Conservation (phyloP, 73 alveolate genomes). For the Blepharisma japonicum region DNA sequence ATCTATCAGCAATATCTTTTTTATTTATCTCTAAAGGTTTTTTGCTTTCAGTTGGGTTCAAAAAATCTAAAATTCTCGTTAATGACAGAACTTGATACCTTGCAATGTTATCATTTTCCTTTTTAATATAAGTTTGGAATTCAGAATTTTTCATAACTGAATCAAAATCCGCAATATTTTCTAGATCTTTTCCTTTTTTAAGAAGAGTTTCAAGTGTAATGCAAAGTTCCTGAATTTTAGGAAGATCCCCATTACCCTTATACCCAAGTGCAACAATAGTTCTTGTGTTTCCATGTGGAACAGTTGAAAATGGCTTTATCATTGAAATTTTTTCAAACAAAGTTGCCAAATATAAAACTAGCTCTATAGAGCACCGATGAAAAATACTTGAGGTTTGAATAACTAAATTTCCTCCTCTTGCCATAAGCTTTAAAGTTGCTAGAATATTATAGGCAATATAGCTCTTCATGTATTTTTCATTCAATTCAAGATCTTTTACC, state of each 20-base stretch:
- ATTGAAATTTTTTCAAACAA: neutral
- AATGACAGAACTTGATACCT: neutral
- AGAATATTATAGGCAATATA: neutral
- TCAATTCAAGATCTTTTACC: neutral
- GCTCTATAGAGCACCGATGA: neutral
- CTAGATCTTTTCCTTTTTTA: neutral
- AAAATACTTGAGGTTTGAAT: neutral
- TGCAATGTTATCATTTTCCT: neutral
- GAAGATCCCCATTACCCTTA: neutral
- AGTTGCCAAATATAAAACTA: neutral
- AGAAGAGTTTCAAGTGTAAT: neutral
- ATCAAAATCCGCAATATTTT: neutral
- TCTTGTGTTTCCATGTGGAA: neutral
- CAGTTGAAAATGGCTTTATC: neutral
- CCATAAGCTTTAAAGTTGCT: neutral
- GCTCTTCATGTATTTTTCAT: slow-evolving; percentile 10
- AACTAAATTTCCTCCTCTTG: slow-evolving; percentile 11
- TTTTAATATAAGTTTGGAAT: slow-evolving; percentile 5
- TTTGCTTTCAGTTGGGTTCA: neutral
- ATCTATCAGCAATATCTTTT: slow-evolving; percentile 10
- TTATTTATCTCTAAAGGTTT: neutral
- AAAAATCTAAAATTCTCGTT: neutral
- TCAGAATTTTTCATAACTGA: neutral
- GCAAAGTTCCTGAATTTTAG: neutral
- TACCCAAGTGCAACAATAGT: neutral